These are phyloP conservation scores for Perkinsus chesapeaki DNA, from an alignment of 169 alveolate genomes.

Conservation along the genomic window DNA sequence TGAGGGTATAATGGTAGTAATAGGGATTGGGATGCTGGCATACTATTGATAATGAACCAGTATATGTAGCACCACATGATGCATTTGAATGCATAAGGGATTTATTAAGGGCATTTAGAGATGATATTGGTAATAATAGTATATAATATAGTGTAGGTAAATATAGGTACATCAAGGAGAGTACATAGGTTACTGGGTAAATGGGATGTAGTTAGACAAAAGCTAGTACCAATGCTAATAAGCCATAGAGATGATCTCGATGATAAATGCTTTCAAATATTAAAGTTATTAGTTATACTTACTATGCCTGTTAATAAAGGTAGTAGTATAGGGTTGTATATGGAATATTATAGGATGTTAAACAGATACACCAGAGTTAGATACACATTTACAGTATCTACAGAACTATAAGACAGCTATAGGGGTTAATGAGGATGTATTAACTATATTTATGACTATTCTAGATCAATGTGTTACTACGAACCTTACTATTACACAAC, in stretches of 20 bases:
- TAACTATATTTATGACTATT: neutral
- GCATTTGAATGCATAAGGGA: neutral
- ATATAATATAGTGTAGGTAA: neutral
- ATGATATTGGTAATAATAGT: neutral
- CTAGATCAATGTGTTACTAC: neutral
- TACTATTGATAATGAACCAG: neutral
- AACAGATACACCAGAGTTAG: neutral
- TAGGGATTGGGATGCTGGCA: neutral
- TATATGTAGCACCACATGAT: neutral
- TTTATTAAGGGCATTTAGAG: neutral
- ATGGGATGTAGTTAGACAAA: neutral
- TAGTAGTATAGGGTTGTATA: neutral
- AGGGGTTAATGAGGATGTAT: neutral
- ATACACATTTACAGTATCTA: neutral
- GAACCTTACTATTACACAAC: neutral
- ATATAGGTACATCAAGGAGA: neutral
- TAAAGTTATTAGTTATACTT: neutral
- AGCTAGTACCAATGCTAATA: neutral
- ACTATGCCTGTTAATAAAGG: neutral
- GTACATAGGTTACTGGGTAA: neutral
- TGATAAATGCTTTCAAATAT: neutral
- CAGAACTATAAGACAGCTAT: neutral
- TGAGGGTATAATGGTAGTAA: neutral
- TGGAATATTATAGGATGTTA: neutral
- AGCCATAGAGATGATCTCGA: neutral